Conservation (phyloP, 768 basidiomycete genomes). For the Sistotremastrum niveocremeum region DNA sequence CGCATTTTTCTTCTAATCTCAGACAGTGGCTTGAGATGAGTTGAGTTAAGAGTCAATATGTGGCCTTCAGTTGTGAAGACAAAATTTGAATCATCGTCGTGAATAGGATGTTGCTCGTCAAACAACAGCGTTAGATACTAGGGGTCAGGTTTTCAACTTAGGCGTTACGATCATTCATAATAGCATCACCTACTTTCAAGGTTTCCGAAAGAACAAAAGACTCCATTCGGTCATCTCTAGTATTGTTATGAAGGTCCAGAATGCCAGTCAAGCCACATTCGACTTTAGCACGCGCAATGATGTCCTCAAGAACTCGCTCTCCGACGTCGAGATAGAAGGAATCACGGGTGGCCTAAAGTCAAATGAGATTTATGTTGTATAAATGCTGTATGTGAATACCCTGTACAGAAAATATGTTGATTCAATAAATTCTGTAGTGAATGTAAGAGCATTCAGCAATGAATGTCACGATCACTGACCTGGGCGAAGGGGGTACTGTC, state of each 20-base stretch:
- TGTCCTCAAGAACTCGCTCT: constrained; percentile 67
- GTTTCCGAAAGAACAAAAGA: constrained; percentile 92
- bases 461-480: constrained; percentile 22
- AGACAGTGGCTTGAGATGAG: constrained; percentile 45
- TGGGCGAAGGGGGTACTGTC: constrained; percentile 71
- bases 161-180: neutral
- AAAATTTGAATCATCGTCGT: constrained; percentile 68
- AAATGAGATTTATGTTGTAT: neutral
- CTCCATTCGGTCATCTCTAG: constrained; percentile 91
- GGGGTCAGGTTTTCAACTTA: neutral
- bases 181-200: constrained; percentile 46
- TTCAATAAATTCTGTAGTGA: constrained; percentile 70
- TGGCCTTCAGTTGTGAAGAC: constrained; percentile 97
- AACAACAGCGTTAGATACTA: constrained; percentile 92
- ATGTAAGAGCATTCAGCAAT: neutral
- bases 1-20: constrained; percentile 45
- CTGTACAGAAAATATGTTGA: constrained; percentile 94
- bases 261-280: constrained; percentile 80
- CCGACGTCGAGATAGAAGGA: constrained; percentile 88
- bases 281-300: constrained; percentile 62
- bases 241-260: constrained; percentile 60
- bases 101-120: constrained; percentile 67
- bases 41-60: constrained; percentile 49
- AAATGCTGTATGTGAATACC: constrained; percentile 26
- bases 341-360: constrained; percentile 73